These are phyloP conservation scores for Austroboletus eburneus DNA, from an alignment of 768 basidiomycete genomes.

Conservation along the genomic window DNA sequence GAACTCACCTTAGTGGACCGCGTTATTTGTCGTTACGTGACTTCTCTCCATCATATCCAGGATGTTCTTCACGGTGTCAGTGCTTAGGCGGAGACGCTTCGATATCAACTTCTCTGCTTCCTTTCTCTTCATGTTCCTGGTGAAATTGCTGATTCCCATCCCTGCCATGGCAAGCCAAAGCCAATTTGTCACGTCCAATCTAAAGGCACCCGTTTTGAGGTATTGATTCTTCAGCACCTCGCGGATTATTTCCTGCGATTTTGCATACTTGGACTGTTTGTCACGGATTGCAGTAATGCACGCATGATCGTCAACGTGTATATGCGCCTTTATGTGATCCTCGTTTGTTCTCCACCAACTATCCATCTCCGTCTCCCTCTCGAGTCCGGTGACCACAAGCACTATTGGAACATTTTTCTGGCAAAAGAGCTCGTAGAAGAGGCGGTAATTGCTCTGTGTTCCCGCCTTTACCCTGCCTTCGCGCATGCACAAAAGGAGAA, in stretches of 20 bases:
- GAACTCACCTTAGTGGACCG: neutral
- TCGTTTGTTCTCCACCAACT: neutral
- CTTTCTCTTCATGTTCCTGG: neutral
- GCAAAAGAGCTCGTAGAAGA: slow-evolving; percentile 37
- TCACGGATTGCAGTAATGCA: slow-evolving; percentile 18
- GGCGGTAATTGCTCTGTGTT: slow-evolving; percentile 30
- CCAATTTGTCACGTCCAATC: neutral
- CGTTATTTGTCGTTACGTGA: neutral
- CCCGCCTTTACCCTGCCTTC: slow-evolving; percentile 28
- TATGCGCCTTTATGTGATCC: neutral
- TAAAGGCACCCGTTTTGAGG: neutral
- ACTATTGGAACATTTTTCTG: slow-evolving; percentile 31
- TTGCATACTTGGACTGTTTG: slow-evolving; percentile 7
- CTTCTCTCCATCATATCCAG: slow-evolving; percentile 1
- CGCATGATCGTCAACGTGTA: slow-evolving; percentile 18
- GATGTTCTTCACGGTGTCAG: neutral
- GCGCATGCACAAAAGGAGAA: slow-evolving; percentile 36
- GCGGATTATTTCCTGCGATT: slow-evolving; percentile 13
- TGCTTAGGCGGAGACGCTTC: neutral
- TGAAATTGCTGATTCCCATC: neutral
- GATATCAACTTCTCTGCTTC: neutral
- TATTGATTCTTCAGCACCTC: slow-evolving; percentile 1
- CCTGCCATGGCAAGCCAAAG: neutral
- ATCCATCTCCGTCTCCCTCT: slow-evolving; percentile 9
- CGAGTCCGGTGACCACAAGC: slow-evolving; percentile 31